Evolutionary conservation across 495 filamentous ascomycete genomes (phyloP), one percentile per base, ranked within the genome.

Genomic region (Pseudoneurospora amorphoporcata): DNA sequence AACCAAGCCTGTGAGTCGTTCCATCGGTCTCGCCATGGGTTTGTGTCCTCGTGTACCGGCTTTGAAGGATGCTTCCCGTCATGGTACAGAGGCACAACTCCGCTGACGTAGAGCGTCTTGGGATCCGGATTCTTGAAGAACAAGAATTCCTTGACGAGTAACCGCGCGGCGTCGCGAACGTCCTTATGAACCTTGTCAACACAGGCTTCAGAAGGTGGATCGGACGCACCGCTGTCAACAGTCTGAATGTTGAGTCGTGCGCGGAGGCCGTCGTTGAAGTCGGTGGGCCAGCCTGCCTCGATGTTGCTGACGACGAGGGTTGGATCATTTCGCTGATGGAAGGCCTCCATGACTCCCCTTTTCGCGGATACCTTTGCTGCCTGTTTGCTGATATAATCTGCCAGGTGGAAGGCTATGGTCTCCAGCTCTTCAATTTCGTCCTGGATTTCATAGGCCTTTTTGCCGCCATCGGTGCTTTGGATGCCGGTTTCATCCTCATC

Each of bases 301-400:
- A 88, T 75, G 7, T 83, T 84, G 0, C 78, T 81, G 4, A 88
- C 69, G 0, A 84, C 72, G 0, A 88, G 12, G 5, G 85, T 87
- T 5, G 87, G 87, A 69, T 89, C 87, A 2, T 70, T 72, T 32
- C 68, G 71, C 29, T 76, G 75, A 68, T 75, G 77, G 70, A 82
- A 86, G 4, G 65, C 23, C n/a, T 73, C 77, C 35, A 37, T 43
- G 37, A 53, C 77, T 23, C 72, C 76, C 69, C 37, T 43, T 70
- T 72, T 72, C 39, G 39, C 58, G n/a, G 71, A 69, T 42, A 65
- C 47, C 14, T 70, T 69, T 14, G 2, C 29, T 19, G 37, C 9
- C 23, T 39, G 39, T 5, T 61, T 8, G 12, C 17, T 45, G n/a
- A 68, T 35, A 8, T 35, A 38, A 16, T 39, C 19, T 38, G 2